A percentile compares a stretch with the other conserved stretches of the same genome.
These are phyloP conservation scores for Blastomyces percursus DNA, from an alignment of 2,329 filamentous ascomycete species.

Conservation along the genomic window DNA sequence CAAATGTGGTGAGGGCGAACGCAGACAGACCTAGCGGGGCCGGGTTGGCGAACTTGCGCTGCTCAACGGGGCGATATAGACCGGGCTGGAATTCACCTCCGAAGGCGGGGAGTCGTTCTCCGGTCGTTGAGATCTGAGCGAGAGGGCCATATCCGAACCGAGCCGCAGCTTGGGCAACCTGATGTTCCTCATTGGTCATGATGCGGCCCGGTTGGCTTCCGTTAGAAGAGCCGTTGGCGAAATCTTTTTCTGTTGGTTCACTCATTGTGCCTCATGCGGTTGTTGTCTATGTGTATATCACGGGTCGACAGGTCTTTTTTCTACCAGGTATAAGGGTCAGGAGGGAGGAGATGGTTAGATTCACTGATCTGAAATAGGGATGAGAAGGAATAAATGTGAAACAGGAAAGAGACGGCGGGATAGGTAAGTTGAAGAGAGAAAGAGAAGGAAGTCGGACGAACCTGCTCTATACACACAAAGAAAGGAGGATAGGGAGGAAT, in stretches of 20 bases:
- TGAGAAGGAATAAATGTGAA: not conserved
- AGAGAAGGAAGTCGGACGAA: not conserved
- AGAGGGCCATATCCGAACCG: conserved; percentile 43
- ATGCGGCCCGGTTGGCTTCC: conserved; percentile 8
- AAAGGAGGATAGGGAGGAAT: not conserved
- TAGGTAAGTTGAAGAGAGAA: not conserved
- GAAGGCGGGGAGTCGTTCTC: conserved; percentile 48
- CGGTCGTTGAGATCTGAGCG: conserved; percentile 38
- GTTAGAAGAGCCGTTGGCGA: conserved; percentile 1
- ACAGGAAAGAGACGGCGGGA: not conserved
- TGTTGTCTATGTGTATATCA: not conserved
- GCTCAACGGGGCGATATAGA: conserved; percentile 51
- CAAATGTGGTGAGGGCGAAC: conserved; percentile 75
- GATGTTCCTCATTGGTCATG: conserved; percentile 36
- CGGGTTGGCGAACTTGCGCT: conserved; percentile 66
- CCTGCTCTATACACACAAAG: not conserved
- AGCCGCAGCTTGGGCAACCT: conserved; percentile 35
- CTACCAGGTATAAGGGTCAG: not conserved
- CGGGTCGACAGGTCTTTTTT: not conserved
- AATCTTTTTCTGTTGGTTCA: conserved; percentile 4
- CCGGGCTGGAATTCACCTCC: conserved; percentile 65
- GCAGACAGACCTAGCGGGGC: conserved; percentile 65
- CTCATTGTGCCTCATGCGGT: not conserved
- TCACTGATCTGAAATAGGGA: not conserved
- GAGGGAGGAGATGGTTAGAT: not conserved